Percentiles rank a stretch among this genome's conserved stretches.
Evolutionary conservation across 2,329 filamentous ascomycete species (phyloP).

Genomic region (Nothopassalora personata): DNA sequence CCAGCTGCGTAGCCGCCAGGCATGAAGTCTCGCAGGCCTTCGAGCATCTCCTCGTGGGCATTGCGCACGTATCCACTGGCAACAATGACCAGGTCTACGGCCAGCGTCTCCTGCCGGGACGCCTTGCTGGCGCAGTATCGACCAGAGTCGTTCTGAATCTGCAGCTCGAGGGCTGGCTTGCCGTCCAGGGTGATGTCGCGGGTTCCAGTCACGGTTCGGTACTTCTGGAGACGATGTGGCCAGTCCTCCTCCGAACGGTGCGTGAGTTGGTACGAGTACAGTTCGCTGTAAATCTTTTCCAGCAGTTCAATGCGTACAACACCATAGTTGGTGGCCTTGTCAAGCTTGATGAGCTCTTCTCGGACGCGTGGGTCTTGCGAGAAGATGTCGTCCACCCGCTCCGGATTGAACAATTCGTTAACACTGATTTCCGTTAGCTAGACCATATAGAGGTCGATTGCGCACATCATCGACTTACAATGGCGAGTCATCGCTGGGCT

Average conservation of each 20-base stretch:
- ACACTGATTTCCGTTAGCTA: constrained; percentile 51
- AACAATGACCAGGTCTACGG: constrained; percentile 76
- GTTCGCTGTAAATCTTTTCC: constrained; percentile 77
- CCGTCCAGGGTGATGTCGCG: constrained; percentile 22
- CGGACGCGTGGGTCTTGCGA: constrained; percentile 60
- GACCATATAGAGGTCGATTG: constrained; percentile 23
- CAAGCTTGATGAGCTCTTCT: constrained; percentile 56
- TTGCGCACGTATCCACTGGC: constrained; percentile 82
- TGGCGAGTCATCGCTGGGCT: constrained; percentile 90
- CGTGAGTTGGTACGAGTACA: constrained; percentile 78
- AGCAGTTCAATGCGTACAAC: constrained; percentile 89
- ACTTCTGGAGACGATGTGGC: constrained; percentile 74
- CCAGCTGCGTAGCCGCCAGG: constrained; percentile 46
- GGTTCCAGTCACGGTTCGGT: constrained; percentile 60
- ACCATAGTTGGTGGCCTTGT: constrained; percentile 86
- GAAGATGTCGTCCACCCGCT: constrained; percentile 73
- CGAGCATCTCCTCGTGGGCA: constrained; percentile 72
- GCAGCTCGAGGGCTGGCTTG: constrained; percentile 53
- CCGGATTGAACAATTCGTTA: constrained; percentile 93
- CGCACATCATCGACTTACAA: constrained; percentile 59
- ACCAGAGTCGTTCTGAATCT: constrained; percentile 49
- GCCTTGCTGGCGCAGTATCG: constrained; percentile 39
- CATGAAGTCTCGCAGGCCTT: constrained; percentile 60
- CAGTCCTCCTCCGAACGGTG: constrained; percentile 66
- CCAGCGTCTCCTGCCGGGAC: constrained; percentile 51